Evolutionary conservation across 805 yeast genomes (phyloP), one percentile per base, ranked within the genome.

Genomic region (Starmerella vaccinii): DNA sequence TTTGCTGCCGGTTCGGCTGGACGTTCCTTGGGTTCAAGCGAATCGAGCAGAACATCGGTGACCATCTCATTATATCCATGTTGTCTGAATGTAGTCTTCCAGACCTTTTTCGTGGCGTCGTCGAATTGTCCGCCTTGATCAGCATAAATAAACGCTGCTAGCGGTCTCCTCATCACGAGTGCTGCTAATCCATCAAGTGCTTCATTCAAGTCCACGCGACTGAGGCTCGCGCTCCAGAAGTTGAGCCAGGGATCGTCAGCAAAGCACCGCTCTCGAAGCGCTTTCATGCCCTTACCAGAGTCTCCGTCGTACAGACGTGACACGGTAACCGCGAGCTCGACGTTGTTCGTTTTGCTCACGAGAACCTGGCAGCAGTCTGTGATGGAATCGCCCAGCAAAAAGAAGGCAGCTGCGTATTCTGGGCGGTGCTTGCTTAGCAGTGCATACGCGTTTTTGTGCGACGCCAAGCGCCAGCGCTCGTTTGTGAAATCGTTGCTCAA

Each of bases 391-490:
- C 84, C 95, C 12, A 90, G 71, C 32, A 90, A 65, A 65, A 90
- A 90, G 63, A 92, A 89, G 21, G 82, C 80, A 0, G 97, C 96
- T 0, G 97, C 95, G 65, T 88, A 94, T 63, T 76, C 68, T 61
- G 75, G 84, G 38, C 97, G 70, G 65, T 89, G 98, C 61, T 87
- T 87, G 54, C 97, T 85, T 56, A 92, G 65, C 39, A 90, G 68
- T 0, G 86, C 97, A 71, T 78, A 90, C 0, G 97, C 97, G 67
- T 90, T 90, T 61, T 92, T 92, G 59, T 80, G 66, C 0, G 97
- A 97, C 1, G 97, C 96, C 0, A 84, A 73, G 58, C 72, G 77
- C 96, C 97, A 89, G 46, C 96, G 71, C 15, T 74, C 73, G 49
- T 80, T 77, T 4, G 69, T 67, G 64, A 89, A 90, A 61, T 92